phyloP scores from a whole-genome alignment of 2,329 filamentous ascomycete genomes.

The Uncinocarpus reesii region DNA sequence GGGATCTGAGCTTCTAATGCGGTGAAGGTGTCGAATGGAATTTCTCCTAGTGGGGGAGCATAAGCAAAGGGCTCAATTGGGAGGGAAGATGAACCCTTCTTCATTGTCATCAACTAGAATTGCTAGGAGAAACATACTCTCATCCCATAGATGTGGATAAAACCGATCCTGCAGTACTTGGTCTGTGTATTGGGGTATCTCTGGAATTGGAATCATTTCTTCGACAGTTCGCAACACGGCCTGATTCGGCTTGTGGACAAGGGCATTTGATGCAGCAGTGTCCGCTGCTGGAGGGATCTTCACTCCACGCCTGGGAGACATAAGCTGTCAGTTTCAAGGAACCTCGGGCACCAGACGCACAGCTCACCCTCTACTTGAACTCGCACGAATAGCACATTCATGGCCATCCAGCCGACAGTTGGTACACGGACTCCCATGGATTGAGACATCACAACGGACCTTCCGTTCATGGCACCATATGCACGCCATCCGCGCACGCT shows the following conservation, averaged over 20 bases:
- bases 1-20: slow-evolving; percentile 4
- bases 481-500: slow-evolving; percentile 27
- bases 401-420: slow-evolving; percentile 21
- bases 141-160: background rate
- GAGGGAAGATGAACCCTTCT: background rate
- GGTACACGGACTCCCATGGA: slow-evolving; percentile 31
- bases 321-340: background rate
- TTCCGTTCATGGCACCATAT: slow-evolving; percentile 34
- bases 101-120: background rate
- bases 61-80: background rate
- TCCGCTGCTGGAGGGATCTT: background rate
- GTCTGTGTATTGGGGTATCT: background rate
- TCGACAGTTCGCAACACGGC: background rate
- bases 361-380: slow-evolving; percentile 25
- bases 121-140: slow-evolving; percentile 2
- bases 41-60: background rate
- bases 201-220: background rate
- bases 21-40: slow-evolving; percentile 5
- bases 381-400: slow-evolving; percentile 23
- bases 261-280: background rate
- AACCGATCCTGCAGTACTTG: background rate
- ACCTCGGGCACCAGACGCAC: no score
- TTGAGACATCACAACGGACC: slow-evolving; percentile 43
- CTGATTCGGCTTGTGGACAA: background rate
- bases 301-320: background rate